Evolutionary conservation across 31 red algal species (phyloP).

Genomic region (Endocladia muricata): DNA sequence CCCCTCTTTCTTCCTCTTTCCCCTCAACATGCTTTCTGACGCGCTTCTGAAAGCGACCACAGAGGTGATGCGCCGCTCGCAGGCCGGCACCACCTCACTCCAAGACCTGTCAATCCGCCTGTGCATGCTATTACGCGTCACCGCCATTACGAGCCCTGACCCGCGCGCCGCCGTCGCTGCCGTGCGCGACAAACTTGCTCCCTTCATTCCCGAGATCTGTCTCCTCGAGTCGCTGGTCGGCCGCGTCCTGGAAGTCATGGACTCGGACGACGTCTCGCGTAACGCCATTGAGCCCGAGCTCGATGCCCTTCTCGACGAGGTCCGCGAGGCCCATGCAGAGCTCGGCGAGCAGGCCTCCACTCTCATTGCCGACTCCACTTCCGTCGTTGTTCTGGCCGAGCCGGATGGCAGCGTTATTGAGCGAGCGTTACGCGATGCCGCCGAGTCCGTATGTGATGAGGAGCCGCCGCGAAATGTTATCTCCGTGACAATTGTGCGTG

Average conservation of each 20-base stretch:
- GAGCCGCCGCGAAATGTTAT: background rate
- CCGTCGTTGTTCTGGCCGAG: slow-evolving; percentile 11
- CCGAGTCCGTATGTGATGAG: background rate
- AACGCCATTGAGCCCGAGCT: slow-evolving; percentile 2
- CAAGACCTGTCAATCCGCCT: background rate
- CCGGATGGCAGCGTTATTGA: slow-evolving; percentile 4
- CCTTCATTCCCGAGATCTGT: slow-evolving; percentile 19
- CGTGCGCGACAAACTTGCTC: slow-evolving; percentile 2
- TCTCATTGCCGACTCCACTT: background rate
- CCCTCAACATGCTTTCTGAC: background rate
- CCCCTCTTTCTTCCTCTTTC: too few species aligned
- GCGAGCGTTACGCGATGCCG: slow-evolving; percentile 4
- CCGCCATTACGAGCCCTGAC: slow-evolving; percentile 3
- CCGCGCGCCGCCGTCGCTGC: slow-evolving; percentile 1
- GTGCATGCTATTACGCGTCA: slow-evolving; percentile 20
- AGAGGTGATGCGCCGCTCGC: slow-evolving; percentile 17
- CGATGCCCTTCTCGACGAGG: slow-evolving; percentile 4
- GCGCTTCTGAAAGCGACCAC: slow-evolving; percentile 1
- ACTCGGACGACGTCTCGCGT: background rate
- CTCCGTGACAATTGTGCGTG: background rate
- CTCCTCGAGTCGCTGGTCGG: slow-evolving; percentile 1
- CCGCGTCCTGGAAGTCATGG: slow-evolving; percentile 9
- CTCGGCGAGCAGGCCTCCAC: slow-evolving; percentile 11
- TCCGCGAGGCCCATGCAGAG: slow-evolving; percentile 6
- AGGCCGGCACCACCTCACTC: slow-evolving; percentile 16